Conservation (phyloP, 768 basidiomycete species). For the Leucosporidium creatinivorum region DNA sequence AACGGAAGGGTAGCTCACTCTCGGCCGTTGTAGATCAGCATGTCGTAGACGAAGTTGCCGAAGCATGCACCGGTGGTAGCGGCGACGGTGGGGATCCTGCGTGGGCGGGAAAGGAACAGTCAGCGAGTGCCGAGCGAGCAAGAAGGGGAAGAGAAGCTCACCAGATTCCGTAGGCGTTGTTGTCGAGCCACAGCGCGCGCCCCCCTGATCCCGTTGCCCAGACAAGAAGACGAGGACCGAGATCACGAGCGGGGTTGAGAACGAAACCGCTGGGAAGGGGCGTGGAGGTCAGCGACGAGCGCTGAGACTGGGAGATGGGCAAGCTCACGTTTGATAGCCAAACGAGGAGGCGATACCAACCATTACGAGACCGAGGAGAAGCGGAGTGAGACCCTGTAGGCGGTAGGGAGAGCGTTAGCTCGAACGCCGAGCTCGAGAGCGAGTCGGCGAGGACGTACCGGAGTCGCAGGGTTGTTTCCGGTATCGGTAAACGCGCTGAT, state of each 20-base stretch:
- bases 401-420: too few relatives aligned
- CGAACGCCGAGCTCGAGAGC: too few relatives aligned
- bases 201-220: background rate
- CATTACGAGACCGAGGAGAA: constrained; percentile 4
- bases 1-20: background rate
- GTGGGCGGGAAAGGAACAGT: background rate
- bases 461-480: constrained; percentile 2
- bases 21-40: constrained; percentile 1
- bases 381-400: background rate
- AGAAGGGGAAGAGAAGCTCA: background rate
- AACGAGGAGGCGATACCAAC: background rate
- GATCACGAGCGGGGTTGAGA: constrained; percentile 1
- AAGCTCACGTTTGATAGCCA: background rate
- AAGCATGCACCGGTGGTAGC: background rate
- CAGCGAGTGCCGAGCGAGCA: background rate
- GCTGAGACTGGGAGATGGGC: background rate
- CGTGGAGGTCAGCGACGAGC: background rate
- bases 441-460: background rate
- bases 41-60: background rate
- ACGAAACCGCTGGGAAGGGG: background rate
- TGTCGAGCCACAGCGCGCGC: background rate
- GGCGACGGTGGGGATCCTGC: background rate
- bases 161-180: background rate
- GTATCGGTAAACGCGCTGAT: background rate
- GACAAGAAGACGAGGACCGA: background rate